Base-by-base conservation (phyloP, 352 stramenopile species). In the Phytophthora melonis region DNA sequence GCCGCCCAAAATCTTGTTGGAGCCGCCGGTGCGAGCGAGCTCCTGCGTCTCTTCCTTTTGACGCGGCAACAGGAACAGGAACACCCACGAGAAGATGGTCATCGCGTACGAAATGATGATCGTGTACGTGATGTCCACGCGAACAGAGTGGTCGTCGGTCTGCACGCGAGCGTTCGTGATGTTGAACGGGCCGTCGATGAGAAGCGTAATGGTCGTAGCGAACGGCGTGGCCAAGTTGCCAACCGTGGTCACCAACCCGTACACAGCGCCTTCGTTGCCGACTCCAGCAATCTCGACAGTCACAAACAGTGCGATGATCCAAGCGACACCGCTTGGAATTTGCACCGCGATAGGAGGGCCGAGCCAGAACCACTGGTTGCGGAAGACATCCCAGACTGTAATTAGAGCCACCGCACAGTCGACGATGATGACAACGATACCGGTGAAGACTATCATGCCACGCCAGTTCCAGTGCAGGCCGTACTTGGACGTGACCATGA, bases 401-500 rank as follows among this genome's bases (percentile, higher is more conserved):
- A 82, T 62, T 21, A 85, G 64, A n/a, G 72, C 60, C 2, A 76
- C 69, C 19, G 70, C 27, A 19, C 56, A 68, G 27, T 82, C 76
- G 6, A 84, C 61, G 16, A 70, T 25, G 21, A 78, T 66, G 14
- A 79, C 70, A 14, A 57, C 47, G 18, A 82, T 68, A 18, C 67
- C 45, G 0, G 70, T 79, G 19, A 78, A 25, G 27, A 71, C 72
- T 9, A 74, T 68, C 66, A 80, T 80, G 10, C 25, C 60, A 10
- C 78, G 70, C 78, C 78, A 85, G 66, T 78, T 79, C 78, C 78
- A 85, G 19, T 77, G 63, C 21, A 85, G 57, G 21, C 78, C 78
- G 9, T 68, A 82, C 66, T 77, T 81, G 9, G 58, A 70, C 1
- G 71, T 80, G n/a, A 71, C 41, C 49, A 74, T 74, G 25, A 85